Evolutionary conservation across 371 early-diverging fungal species (phyloP).

Genomic region (Catenaria anguillulae): DNA sequence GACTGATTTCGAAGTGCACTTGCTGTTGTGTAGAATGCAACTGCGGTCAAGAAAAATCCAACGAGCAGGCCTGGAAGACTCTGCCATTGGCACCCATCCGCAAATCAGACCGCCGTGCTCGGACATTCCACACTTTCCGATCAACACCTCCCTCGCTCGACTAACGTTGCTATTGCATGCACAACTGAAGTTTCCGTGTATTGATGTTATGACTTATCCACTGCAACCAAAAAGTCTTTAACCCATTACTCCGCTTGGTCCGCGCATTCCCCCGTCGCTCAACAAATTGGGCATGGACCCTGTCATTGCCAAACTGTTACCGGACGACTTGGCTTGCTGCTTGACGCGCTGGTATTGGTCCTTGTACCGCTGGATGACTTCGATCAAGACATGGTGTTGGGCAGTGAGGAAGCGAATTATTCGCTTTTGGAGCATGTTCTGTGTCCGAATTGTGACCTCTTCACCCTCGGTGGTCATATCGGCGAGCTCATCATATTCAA

Average conservation of each 20-base stretch:
- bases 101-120: background rate
- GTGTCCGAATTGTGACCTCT: slow-evolving; percentile 7
- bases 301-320: too few species aligned
- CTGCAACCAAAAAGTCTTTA: too few species aligned
- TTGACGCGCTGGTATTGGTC: background rate
- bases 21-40: too few species aligned
- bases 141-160: background rate
- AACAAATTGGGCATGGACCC: too few species aligned
- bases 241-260: too few species aligned
- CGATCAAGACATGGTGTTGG: slow-evolving; percentile 1
- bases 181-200: too few species aligned
- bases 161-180: too few species aligned
- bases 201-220: too few species aligned
- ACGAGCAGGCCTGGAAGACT: background rate
- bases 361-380: background rate
- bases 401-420: slow-evolving; percentile 1
- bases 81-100: background rate
- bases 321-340: background rate
- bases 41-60: too few species aligned
- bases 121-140: background rate
- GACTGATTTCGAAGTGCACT: too few species aligned
- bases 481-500: slow-evolving; percentile 7
- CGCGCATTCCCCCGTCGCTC: too few species aligned
- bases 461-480: background rate
- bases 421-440: slow-evolving; percentile 6